These are phyloP conservation scores for Cladosporium sp. DNA, from an alignment of 2,329 filamentous ascomycete species.

Conservation along the genomic window DNA sequence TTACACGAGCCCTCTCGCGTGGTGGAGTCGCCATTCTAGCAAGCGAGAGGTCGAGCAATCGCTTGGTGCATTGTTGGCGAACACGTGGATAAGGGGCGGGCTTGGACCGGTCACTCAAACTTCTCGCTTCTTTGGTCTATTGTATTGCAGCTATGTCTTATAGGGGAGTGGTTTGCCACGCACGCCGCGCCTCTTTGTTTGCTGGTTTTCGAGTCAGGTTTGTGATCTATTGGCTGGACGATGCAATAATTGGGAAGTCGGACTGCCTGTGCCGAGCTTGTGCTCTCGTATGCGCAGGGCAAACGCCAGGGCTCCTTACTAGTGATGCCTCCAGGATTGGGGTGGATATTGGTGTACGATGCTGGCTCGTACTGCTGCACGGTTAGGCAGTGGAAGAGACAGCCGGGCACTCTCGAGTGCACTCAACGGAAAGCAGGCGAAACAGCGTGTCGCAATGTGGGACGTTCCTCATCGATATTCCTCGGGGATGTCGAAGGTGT, in stretches of 20 bases:
- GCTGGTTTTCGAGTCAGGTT: slow-evolving; percentile 5
- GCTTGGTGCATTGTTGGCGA: neutral
- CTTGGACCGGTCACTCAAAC: neutral
- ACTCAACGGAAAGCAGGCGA: neutral
- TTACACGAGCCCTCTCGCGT: neutral
- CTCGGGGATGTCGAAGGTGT: slow-evolving; percentile 8
- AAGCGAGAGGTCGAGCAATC: neutral
- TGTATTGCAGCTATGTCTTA: slow-evolving; percentile 10
- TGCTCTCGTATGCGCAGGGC: neutral
- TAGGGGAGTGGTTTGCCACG: neutral
- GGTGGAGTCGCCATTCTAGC: neutral
- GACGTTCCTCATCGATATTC: neutral
- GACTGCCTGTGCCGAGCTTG: neutral
- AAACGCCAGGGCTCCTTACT: slow-evolving; percentile 3
- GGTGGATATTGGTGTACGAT: neutral
- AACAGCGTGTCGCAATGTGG: slow-evolving; percentile 10
- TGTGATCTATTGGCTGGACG: slow-evolving; percentile 11
- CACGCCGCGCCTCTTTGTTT: neutral
- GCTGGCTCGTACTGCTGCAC: neutral
- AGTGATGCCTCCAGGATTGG: slow-evolving; percentile 4
- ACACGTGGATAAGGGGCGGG: slow-evolving; percentile 2
- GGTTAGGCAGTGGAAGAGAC: neutral
- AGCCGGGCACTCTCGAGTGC: neutral
- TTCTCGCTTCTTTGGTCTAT: neutral
- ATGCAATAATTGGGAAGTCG: neutral